These are phyloP conservation scores for Telopea speciosissima DNA, from an alignment of 177 flowering plant genomes.

Conservation along the genomic window DNA sequence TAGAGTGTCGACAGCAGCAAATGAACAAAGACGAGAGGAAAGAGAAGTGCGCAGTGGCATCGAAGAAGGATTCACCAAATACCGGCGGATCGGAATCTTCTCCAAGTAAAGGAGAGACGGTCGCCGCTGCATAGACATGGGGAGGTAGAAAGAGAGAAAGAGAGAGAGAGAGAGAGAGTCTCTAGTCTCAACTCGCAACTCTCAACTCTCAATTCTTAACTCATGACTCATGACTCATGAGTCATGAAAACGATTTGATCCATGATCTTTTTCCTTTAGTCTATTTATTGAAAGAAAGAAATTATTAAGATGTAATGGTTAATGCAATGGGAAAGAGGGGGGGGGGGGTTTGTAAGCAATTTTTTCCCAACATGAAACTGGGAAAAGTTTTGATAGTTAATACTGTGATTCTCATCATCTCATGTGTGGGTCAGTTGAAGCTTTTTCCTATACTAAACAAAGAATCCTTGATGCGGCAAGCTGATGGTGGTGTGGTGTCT, in stretches of 20 bases:
- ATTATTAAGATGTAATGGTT: too few species aligned
- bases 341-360: too few species aligned
- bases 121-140: constrained; percentile 22
- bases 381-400: constrained; percentile 1
- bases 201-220: too few species aligned
- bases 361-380: not conserved
- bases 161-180: too few species aligned
- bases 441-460: too few species aligned
- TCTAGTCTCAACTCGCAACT: too few species aligned
- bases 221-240: not conserved
- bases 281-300: not conserved
- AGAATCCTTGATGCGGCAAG: too few species aligned
- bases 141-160: too few species aligned
- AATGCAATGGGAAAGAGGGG: too few species aligned
- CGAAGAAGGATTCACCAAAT: constrained; percentile 26
- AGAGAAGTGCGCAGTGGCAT: constrained; percentile 41
- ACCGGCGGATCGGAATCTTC: constrained; percentile 21
- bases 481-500: too few species aligned
- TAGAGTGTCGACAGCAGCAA: constrained; percentile 58
- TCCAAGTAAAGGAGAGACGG: constrained; percentile 29
- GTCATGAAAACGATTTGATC: too few species aligned
- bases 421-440: not conserved
- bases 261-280: not conserved
- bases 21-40: constrained; percentile 54
- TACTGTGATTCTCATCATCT: not conserved